A percentile compares a stretch with the other conserved stretches of the same genome.
Evolutionary conservation across 148 eudicot species (phyloP).

Genomic region (Camellia lanceoleosa): DNA sequence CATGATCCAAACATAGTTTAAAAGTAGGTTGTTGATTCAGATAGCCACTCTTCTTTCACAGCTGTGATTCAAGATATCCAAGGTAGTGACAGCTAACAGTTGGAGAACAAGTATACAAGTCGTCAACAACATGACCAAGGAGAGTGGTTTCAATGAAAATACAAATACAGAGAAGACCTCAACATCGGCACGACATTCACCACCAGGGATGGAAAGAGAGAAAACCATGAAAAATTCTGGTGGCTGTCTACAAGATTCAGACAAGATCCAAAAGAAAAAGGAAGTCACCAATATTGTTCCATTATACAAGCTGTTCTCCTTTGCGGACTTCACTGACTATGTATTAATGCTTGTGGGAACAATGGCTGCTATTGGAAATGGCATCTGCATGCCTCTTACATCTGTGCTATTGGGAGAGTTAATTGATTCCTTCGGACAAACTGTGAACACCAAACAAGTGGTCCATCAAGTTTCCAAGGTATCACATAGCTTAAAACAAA

Average conservation of each 20-base stretch:
- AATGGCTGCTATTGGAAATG: slow-evolving; percentile 31
- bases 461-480: slow-evolving; percentile 39
- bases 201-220: slow-evolving; percentile 7
- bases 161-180: not conserved
- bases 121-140: not conserved
- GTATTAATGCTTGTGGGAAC: slow-evolving; percentile 30
- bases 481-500: not conserved
- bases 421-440: slow-evolving; percentile 29
- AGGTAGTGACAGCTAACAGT: no score
- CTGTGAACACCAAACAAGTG: slow-evolving; percentile 9
- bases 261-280: slow-evolving; percentile 9
- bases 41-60: no score
- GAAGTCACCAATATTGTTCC: slow-evolving; percentile 22
- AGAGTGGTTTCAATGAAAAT: not conserved
- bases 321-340: slow-evolving; percentile 27
- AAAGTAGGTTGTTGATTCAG: no score
- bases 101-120: not conserved
- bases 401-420: slow-evolving; percentile 33
- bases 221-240: no score
- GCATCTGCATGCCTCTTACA: slow-evolving; percentile 30
- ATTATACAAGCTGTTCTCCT: slow-evolving; percentile 31
- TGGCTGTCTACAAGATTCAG: no score
- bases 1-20: no score
- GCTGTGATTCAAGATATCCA: no score
- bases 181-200: not conserved